Evolutionary conservation across 2,329 filamentous ascomycete genomes (phyloP).

Genomic region (Cryoendolithus antarcticus): DNA sequence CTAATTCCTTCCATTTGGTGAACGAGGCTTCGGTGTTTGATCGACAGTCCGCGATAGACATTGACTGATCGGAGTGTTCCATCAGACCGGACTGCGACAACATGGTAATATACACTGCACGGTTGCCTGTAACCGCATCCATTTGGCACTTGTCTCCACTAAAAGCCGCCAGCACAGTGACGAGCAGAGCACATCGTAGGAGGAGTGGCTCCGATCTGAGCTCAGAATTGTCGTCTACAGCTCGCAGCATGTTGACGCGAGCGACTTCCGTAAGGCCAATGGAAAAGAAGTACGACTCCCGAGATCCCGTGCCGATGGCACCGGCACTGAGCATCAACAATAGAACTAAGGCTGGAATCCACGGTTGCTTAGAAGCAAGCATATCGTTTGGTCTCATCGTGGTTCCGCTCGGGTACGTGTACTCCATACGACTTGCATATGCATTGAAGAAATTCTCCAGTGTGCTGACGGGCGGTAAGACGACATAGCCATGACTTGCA

Average conservation of each 20-base stretch:
- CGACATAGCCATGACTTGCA: conserved; percentile 44
- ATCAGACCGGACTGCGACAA: conserved; percentile 46
- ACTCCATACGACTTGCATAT: conserved; percentile 41
- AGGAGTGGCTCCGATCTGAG: conserved; percentile 41
- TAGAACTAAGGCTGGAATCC: conserved; percentile 31
- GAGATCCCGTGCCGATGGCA: conserved; percentile 39
- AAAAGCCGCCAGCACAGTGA: conserved; percentile 45
- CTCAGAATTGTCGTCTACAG: conserved; percentile 45
- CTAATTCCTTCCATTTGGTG: too few relatives aligned
- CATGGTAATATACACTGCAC: conserved; percentile 27
- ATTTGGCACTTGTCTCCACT: conserved; percentile 51
- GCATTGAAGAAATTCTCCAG: conserved; percentile 44
- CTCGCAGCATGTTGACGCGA: conserved; percentile 46
- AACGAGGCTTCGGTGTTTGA: too few relatives aligned
- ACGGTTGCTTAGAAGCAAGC: background rate
- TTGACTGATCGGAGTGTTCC: conserved; percentile 30
- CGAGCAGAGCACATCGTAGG: conserved; percentile 42
- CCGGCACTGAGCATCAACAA: conserved; percentile 49
- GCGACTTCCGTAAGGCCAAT: conserved; percentile 46
- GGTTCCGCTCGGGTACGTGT: conserved; percentile 1
- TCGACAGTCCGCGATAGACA: too few relatives aligned
- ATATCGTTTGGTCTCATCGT: conserved; percentile 38
- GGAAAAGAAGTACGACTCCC: conserved; percentile 42
- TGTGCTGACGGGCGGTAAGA: conserved; percentile 35
- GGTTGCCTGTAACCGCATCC: conserved; percentile 26